Conservation (phyloP, 2,329 filamentous ascomycete genomes). For the Gaeumannomyces tritici region DNA sequence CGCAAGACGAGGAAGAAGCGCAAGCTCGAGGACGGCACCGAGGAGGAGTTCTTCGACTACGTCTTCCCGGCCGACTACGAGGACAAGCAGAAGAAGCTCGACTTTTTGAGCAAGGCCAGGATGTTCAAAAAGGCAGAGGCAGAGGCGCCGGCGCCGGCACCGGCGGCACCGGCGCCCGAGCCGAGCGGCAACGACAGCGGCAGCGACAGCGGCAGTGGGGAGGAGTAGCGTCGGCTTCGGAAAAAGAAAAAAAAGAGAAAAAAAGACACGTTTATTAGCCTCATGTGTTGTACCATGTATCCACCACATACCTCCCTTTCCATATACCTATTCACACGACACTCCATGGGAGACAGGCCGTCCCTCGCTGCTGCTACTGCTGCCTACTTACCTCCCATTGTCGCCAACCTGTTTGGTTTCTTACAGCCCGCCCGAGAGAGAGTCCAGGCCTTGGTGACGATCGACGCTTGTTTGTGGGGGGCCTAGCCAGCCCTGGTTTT, state of each 20-base stretch:
- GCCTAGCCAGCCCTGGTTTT: no score
- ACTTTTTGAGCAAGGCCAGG: conserved; percentile 75
- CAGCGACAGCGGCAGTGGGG: background rate
- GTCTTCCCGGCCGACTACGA: conserved; percentile 94
- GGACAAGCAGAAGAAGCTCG: conserved; percentile 72
- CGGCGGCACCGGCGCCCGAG: background rate
- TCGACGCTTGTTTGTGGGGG: no score
- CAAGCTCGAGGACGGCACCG: conserved; percentile 83
- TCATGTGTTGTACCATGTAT: background rate
- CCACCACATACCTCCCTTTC: no score
- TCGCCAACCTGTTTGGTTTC: background rate
- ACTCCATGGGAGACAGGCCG: background rate
- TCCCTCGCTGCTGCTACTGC: background rate
- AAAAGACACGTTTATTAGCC: background rate
- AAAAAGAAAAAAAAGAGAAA: no score
- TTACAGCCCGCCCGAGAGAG: background rate
- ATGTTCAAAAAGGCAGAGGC: conserved; percentile 66
- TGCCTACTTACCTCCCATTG: background rate
- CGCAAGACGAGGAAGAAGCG: conserved; percentile 85
- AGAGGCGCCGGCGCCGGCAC: conserved; percentile 24
- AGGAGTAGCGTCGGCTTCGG: background rate
- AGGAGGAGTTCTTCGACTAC: conserved; percentile 96
- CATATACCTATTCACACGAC: no score
- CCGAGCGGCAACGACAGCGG: background rate
- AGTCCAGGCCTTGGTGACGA: no score